Percentiles rank a stretch among this genome's conserved stretches.
Conservation (phyloP, 176 grass and related monocot species). For the Cenchrus purpureus region DNA sequence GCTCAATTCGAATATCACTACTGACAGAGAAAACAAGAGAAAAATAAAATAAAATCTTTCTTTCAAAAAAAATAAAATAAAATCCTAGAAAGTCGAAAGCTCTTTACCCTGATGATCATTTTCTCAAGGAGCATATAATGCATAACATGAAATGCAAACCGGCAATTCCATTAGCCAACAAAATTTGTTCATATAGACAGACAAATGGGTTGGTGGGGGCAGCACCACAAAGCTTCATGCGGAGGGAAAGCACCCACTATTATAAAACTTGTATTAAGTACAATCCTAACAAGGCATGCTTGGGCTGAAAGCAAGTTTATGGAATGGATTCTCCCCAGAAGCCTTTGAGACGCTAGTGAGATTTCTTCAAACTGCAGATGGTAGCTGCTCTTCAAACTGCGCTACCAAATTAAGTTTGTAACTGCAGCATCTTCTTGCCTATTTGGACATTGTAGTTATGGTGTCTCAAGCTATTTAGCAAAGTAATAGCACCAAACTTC, state of each 20-base stretch:
- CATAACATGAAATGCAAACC: neutral
- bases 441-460: neutral
- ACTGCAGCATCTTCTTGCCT: conserved; percentile 8
- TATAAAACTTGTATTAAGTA: conserved; percentile 15
- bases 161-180: neutral
- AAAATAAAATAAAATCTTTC: neutral
- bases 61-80: neutral
- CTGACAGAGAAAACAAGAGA: too few species aligned
- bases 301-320: conserved; percentile 19
- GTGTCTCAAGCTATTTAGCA: neutral
- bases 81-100: neutral
- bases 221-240: conserved; percentile 25
- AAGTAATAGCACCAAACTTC: neutral
- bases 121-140: neutral
- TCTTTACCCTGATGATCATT: neutral
- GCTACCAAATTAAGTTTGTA: neutral
- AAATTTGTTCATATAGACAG: neutral
- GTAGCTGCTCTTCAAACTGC: neutral
- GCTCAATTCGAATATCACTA: too few species aligned
- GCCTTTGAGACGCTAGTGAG: neutral
- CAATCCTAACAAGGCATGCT: conserved; percentile 19
- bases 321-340: neutral
- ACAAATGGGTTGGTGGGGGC: too few species aligned
- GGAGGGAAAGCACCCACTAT: neutral
- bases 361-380: conserved; percentile 2